Conservation (phyloP, 2,329 filamentous ascomycete genomes). For the Claviceps sorghi region DNA sequence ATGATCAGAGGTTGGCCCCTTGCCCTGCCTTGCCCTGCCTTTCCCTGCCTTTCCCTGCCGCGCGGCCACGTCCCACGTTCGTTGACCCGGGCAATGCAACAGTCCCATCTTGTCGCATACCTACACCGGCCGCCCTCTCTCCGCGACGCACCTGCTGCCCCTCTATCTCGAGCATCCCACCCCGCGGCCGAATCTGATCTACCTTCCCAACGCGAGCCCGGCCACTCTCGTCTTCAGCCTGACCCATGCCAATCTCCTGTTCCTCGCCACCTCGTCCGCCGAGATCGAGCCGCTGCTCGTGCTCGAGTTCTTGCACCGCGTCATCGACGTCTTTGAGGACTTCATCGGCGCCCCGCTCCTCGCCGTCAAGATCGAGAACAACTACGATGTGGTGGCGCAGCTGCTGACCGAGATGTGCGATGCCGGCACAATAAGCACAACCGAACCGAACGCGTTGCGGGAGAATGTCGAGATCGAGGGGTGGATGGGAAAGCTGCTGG, state of each 20-base stretch:
- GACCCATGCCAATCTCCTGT: conserved; percentile 72
- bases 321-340: conserved; percentile 85
- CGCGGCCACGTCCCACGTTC: not conserved
- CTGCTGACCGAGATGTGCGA: conserved; percentile 94
- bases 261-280: conserved; percentile 68
- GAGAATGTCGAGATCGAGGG: conserved; percentile 88
- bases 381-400: conserved; percentile 89
- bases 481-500: conserved; percentile 75
- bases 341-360: conserved; percentile 81
- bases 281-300: conserved; percentile 83
- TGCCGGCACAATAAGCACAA: conserved; percentile 74
- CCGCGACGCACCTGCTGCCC: conserved; percentile 61
- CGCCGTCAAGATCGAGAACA: conserved; percentile 71
- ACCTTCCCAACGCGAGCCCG: conserved; percentile 67
- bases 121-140: conserved; percentile 69
- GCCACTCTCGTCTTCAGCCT: conserved; percentile 82
- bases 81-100: not conserved
- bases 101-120: conserved; percentile 75
- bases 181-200: conserved; percentile 74
- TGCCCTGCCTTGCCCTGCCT: conserved; percentile 10
- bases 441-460: conserved; percentile 80
- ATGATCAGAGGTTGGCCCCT: conserved; percentile 69
- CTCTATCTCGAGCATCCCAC: conserved; percentile 72
- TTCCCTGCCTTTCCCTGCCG: not conserved
- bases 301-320: conserved; percentile 85